Conservation (phyloP, 345 rosid genomes). For the Eucalyptus tenuipes region DNA sequence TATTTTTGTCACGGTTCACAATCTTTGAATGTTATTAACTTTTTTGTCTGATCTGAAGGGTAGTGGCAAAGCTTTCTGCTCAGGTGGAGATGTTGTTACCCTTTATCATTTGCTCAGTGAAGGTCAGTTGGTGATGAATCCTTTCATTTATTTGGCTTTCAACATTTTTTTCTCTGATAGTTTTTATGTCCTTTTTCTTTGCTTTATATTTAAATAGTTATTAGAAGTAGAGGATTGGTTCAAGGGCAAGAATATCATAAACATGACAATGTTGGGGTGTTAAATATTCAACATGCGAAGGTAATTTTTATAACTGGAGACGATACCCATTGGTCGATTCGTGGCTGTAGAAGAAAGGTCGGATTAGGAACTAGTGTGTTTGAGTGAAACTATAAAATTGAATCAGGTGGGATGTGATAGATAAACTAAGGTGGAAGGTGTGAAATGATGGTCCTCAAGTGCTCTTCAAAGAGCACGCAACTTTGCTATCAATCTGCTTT, state of each 20-base stretch:
- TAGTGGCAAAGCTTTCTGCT: slow-evolving; percentile 72
- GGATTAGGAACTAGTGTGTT: neutral
- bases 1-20: neutral
- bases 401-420: neutral
- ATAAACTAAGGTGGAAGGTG: neutral
- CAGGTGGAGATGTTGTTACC: slow-evolving; percentile 66
- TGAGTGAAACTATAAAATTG: neutral
- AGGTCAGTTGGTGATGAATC: slow-evolving; percentile 21
- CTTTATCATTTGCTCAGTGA: slow-evolving; percentile 43
- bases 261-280: accelerated
- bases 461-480: neutral
- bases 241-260: neutral
- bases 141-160: neutral
- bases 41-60: slow-evolving; percentile 46
- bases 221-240: neutral
- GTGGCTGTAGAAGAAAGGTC: neutral
- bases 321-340: accelerated
- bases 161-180: neutral
- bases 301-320: neutral
- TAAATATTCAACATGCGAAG: neutral
- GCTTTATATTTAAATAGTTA: accelerated
- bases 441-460: neutral
- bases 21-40: neutral
- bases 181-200: neutral
- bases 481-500: neutral